Conservation (phyloP, 345 rosid species). For the Nasturtium officinale region DNA sequence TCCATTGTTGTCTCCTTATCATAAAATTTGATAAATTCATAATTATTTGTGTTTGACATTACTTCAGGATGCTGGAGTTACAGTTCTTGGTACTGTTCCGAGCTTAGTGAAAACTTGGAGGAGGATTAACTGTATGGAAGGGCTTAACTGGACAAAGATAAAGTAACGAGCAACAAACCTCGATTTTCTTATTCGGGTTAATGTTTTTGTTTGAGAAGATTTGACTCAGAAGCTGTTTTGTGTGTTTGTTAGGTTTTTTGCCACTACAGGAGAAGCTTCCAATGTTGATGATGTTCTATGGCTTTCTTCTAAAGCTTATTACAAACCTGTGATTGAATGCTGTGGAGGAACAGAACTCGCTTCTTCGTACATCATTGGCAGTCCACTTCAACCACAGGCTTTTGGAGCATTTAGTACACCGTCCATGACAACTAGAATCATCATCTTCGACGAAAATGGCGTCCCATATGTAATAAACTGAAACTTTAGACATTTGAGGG, state of each 20-base stretch:
- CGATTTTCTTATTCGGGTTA: background rate
- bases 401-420: conserved; percentile 84
- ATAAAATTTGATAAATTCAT: background rate
- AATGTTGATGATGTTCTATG: conserved; percentile 88
- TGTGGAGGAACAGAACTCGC: conserved; percentile 95
- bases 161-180: conserved; percentile 46
- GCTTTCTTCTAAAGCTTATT: conserved; percentile 84
- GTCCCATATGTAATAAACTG: conserved; percentile 57
- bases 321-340: conserved; percentile 72
- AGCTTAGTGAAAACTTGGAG: conserved; percentile 89
- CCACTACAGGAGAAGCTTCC: conserved; percentile 82
- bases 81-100: conserved; percentile 84
- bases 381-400: conserved; percentile 78
- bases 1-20: conserved; percentile 11
- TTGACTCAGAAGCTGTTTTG: conserved; percentile 7
- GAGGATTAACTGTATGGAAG: conserved; percentile 67
- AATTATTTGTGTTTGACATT: conserved; percentile 10
- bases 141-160: conserved; percentile 76
- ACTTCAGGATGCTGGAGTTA: conserved; percentile 85
- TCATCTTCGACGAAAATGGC: conserved; percentile 75
- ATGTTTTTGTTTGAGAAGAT: conserved; percentile 17
- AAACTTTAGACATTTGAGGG: background rate
- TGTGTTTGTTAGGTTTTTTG: conserved; percentile 53
- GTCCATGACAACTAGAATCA: conserved; percentile 72
- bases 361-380: conserved; percentile 73